Conservation (phyloP, 2,329 filamentous ascomycete genomes). For the Tothia fuscella region DNA sequence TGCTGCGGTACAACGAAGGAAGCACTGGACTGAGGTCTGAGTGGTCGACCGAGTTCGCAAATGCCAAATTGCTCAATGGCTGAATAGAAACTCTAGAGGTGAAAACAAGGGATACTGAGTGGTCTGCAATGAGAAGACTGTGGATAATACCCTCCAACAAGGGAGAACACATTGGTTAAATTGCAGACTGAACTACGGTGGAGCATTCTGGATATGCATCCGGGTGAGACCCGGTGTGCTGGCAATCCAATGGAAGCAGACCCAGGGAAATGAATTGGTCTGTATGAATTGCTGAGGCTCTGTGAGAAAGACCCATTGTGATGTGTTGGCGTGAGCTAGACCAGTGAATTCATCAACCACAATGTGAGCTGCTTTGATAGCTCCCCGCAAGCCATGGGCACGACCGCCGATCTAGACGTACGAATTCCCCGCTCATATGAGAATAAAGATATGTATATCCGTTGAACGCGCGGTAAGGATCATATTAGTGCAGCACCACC, state of each 20-base stretch:
- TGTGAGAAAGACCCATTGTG: constrained; percentile 41
- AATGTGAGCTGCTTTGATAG: constrained; percentile 23
- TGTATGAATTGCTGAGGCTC: constrained; percentile 38
- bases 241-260: constrained; percentile 14
- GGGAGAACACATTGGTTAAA: constrained; percentile 9
- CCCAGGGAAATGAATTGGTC: constrained; percentile 27
- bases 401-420: constrained; percentile 16
- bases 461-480: constrained; percentile 8
- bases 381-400: constrained; percentile 22
- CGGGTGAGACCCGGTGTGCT: constrained; percentile 19
- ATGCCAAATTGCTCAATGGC: constrained; percentile 7
- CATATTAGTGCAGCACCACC: constrained; percentile 4
- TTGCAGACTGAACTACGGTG: constrained; percentile 6
- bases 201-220: constrained; percentile 15
- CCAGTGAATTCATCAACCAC: constrained; percentile 53
- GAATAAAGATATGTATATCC: neutral
- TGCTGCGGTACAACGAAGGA: constrained; percentile 6
- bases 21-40: neutral
- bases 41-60: neutral
- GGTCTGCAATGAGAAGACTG: constrained; percentile 8
- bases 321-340: constrained; percentile 83
- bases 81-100: constrained; percentile 4
- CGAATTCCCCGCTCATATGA: constrained; percentile 3
- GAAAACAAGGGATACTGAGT: constrained; percentile 7
- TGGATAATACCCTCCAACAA: neutral